Base-by-base conservation (phyloP, 1,284 basidiomycete genomes). In the Athelia psychrophila region DNA sequence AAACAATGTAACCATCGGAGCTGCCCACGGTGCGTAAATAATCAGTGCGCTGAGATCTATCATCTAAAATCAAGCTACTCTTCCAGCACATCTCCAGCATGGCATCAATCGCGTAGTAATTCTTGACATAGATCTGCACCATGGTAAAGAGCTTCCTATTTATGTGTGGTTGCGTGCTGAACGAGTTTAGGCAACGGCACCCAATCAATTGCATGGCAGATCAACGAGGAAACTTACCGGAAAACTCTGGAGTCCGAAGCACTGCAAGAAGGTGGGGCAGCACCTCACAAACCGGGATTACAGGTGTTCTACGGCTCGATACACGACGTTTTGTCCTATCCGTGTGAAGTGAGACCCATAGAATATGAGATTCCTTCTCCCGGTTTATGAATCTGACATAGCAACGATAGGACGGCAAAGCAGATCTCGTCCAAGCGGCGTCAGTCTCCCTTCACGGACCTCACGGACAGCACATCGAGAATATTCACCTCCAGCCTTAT, bases 81-180 rank as follows among this genome's bases (percentile, higher is more conserved):
- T 15, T 16, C 36, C 55, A 95, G 93, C 91, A 0, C 87, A 98
- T 66, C 70, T 95, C 3, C 75, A 83, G 48, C 87, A 98, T 62
- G 80, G 81, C 4, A 78, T 97, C 48, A 84, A 88, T 45, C 84
- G 93, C 24, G 78, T 92, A 1, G 80, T 96, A 32, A 88, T 98
- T 48, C 81, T 98, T 44, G 96, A 98, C 63, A 94, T 98, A 56
- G 95, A 98, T 69, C 74, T 98, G 5, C 95, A 98, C 69, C 95
- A 97, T 61, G 87, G 88, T 84, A 54, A 46, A 72, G 52, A n/a
- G 44, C 42, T 42, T 10, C 93, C 92, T 85, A 91, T 46, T 88
- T 98, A 56, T 98, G 98, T 61, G 89, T 91, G 56, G 91, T 94
- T 53, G 84, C 23, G 48, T 22, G 40, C 22, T 48, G 45, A 50